These are phyloP conservation scores for Globisporangium nodosum DNA, from an alignment of 352 stramenopile genomes.

Conservation along the genomic window DNA sequence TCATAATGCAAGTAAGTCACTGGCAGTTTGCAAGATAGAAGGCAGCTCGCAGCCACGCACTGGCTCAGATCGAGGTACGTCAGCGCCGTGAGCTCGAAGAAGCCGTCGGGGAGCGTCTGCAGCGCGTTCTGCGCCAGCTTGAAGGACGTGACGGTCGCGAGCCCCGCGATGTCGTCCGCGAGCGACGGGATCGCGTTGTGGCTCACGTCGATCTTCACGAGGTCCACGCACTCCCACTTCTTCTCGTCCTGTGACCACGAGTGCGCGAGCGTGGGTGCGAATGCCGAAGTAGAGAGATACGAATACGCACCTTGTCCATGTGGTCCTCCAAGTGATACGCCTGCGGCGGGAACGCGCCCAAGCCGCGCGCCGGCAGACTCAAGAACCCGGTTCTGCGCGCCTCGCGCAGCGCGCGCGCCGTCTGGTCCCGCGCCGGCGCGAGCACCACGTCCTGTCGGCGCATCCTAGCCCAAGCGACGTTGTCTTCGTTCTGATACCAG, in stretches of 20 bases:
- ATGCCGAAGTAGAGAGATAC: background rate
- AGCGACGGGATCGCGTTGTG: slow-evolving; percentile 66
- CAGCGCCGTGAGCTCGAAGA: slow-evolving; percentile 58
- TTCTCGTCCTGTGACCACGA: slow-evolving; percentile 54
- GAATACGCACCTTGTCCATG: slow-evolving; percentile 45
- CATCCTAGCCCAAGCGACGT: slow-evolving; percentile 3
- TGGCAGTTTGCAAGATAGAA: background rate
- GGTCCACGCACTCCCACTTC: slow-evolving; percentile 79
- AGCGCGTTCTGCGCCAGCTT: slow-evolving; percentile 76
- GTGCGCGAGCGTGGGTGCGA: background rate
- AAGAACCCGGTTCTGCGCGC: slow-evolving; percentile 56
- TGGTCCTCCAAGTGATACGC: slow-evolving; percentile 74
- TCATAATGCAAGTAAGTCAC: background rate
- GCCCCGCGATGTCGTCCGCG: slow-evolving; percentile 39
- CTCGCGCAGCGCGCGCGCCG: slow-evolving; percentile 48
- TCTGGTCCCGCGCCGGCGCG: slow-evolving; percentile 50
- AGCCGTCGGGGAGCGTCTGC: slow-evolving; percentile 40
- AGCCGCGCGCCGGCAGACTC: slow-evolving; percentile 44
- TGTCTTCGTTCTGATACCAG: too few relatives aligned
- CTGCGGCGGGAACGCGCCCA: slow-evolving; percentile 60
- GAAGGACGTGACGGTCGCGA: slow-evolving; percentile 50
- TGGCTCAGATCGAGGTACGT: slow-evolving; percentile 70
- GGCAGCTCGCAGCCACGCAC: slow-evolving; percentile 21
- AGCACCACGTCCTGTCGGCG: slow-evolving; percentile 47
- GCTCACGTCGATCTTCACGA: slow-evolving; percentile 77